Evolutionary conservation across 495 filamentous ascomycete species (phyloP), one percentile per base, ranked within the genome.

Genomic region (Acidomyces sp.): DNA sequence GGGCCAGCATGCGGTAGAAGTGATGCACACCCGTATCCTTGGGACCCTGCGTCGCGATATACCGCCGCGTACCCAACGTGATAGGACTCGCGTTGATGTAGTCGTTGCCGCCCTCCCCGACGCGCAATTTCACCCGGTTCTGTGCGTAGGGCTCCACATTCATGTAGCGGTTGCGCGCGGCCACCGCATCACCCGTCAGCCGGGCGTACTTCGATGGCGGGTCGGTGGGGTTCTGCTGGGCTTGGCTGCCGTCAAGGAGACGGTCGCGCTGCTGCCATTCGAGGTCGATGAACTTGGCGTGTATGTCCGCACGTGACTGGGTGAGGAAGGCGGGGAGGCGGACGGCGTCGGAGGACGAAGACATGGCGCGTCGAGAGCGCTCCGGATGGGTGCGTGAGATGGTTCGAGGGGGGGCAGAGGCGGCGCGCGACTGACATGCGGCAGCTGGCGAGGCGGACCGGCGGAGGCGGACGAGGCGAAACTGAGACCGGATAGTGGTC

Each of bases 61-160:
- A 84, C 31, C 60, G 69, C 41, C 68, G 64, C 35, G 67, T 57
- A 28, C 62, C 63, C 20, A 95, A 64, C 4, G 67, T 53, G 32
- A 99, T 92, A 15, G 86, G 85, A 6, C 85, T 93, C 15, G 90
- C 90, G 57, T 99, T 99, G 66, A 96, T 92, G 61, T 96, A 99
- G 59, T 95, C 83, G 49, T 77, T 75, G 41, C 77, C 63, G 11
- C 79, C 84, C 21, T 78, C 72, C 9, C 83, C 80, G 2, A 96
- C 90, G 24, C 71, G 71, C 17, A 99, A 74, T 53, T 77, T 79
- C 37, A 99, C 66, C 1, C 90, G 84, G 49, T 87, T 86, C 55
- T 82, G 76, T 39, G 75, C 74, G 76, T 77, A 95, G 0, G 86
- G 82, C 43, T 85, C 77, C 30, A 95, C 79, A 55, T 95, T 92